These are phyloP conservation scores for Suaeda aralocaspica DNA, from an alignment of 148 eudicot species.

Conservation along the genomic window DNA sequence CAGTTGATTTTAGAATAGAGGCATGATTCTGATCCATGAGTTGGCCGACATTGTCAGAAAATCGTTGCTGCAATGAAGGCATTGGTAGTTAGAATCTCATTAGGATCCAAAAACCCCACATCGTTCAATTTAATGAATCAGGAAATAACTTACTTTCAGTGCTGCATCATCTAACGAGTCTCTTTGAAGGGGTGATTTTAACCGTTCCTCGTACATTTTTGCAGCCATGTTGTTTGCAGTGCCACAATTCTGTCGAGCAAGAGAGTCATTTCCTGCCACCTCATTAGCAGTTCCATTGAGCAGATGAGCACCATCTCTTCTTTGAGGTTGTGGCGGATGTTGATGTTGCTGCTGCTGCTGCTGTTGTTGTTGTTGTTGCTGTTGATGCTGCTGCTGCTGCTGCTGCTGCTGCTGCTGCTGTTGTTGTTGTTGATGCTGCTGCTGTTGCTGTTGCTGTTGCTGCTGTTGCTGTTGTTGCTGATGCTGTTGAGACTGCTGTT, in stretches of 20 bases:
- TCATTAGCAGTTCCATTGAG: constrained; percentile 59
- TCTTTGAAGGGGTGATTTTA: constrained; percentile 53
- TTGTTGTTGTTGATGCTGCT: constrained; percentile 36
- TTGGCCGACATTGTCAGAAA: constrained; percentile 53
- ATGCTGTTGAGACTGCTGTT: constrained; percentile 26
- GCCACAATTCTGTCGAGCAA: constrained; percentile 47
- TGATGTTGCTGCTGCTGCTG: constrained; percentile 52
- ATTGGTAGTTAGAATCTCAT: constrained; percentile 1
- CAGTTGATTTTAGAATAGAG: constrained; percentile 51
- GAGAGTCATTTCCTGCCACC: constrained; percentile 45
- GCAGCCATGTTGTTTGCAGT: constrained; percentile 59
- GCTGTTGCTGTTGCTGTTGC: constrained; percentile 31
- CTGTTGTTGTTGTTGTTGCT: constrained; percentile 46
- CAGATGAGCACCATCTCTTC: constrained; percentile 51
- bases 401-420: constrained; percentile 51
- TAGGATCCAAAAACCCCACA: background rate
- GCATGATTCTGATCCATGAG: constrained; percentile 53
- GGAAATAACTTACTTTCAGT: constrained; percentile 37
- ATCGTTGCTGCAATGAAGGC: constrained; percentile 55
- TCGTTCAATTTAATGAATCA: background rate
- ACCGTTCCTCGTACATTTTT: constrained; percentile 57
- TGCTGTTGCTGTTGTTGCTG: constrained; percentile 26
- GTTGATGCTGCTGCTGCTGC: constrained; percentile 44
- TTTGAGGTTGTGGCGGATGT: constrained; percentile 48
- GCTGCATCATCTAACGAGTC: constrained; percentile 55